Percentiles rank a stretch among this genome's conserved stretches.
Conservation (phyloP, 805 yeast species). For the Starmera quercuum region DNA sequence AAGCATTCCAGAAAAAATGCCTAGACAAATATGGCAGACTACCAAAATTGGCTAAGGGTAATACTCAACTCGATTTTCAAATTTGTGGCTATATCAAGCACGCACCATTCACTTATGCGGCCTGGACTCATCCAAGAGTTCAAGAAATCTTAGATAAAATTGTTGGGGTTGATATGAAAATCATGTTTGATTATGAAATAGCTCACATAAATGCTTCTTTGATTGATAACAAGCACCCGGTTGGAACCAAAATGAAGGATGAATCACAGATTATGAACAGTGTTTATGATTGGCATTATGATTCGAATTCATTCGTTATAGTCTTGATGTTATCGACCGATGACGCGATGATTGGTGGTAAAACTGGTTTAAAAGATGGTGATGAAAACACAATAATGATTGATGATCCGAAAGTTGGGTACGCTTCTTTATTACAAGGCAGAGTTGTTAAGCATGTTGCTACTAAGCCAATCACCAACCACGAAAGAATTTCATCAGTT, state of each 20-base stretch:
- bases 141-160: conserved; percentile 27
- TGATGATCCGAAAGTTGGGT: conserved; percentile 18
- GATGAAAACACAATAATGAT: conserved; percentile 15
- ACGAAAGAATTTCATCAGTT: conserved; percentile 25
- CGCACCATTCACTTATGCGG: conserved; percentile 29
- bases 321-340: conserved; percentile 37
- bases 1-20: conserved; percentile 34
- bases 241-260: conserved; percentile 24
- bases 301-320: conserved; percentile 35
- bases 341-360: conserved; percentile 36
- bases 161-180: conserved; percentile 34
- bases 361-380: conserved; percentile 35
- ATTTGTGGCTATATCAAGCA: conserved; percentile 27
- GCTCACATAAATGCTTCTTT: conserved; percentile 25
- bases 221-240: conserved; percentile 1
- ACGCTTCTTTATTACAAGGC: conserved; percentile 19
- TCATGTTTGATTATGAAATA: conserved; percentile 32
- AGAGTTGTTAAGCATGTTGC: conserved; percentile 20
- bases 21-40: conserved; percentile 35
- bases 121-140: conserved; percentile 36
- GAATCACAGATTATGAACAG: conserved; percentile 9
- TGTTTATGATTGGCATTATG: conserved; percentile 35
- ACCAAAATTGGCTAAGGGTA: conserved; percentile 30
- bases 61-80: conserved; percentile 21
- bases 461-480: conserved; percentile 16